phyloP scores from a whole-genome alignment of 78 protist species.

The Pigoraptor vietnamica region DNA sequence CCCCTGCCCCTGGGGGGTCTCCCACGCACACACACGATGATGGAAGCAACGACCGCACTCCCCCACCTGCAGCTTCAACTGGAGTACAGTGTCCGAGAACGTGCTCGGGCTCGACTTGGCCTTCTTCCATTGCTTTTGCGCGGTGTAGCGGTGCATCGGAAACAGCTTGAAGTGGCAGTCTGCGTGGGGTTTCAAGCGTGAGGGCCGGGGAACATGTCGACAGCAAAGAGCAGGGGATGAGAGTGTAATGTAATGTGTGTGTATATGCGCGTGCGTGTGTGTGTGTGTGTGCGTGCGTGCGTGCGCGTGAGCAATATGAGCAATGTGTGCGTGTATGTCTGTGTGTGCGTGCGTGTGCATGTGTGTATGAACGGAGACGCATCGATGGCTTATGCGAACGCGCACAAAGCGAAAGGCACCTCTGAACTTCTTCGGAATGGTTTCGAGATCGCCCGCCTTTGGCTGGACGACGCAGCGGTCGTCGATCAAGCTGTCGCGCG shows the following conservation, averaged over 20 bases:
- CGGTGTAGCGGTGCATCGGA: conserved; percentile 24
- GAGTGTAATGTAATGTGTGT: not conserved
- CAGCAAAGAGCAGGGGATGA: not conserved
- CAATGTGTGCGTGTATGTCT: too few relatives aligned
- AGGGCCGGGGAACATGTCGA: not conserved
- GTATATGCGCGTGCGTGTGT: too few relatives aligned
- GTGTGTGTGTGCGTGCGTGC: not conserved
- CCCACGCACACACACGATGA: not conserved
- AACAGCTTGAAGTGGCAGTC: conserved; percentile 5
- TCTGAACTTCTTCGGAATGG: conserved; percentile 23
- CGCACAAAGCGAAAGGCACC: not conserved
- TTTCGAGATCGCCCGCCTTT: not conserved
- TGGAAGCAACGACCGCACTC: not conserved
- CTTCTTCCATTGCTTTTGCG: not conserved
- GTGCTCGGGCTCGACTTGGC: not conserved
- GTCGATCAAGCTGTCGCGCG: conserved; percentile 10
- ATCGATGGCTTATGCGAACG: too few relatives aligned
- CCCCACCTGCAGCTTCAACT: not conserved
- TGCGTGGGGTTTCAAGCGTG: not conserved
- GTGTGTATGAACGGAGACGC: not conserved
- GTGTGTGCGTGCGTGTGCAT: too few relatives aligned
- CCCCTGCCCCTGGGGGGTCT: conserved; percentile 5
- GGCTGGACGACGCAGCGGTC: conserved; percentile 16
- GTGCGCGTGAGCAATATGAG: not conserved
- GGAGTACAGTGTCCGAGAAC: not conserved